Evolutionary conservation across 2,329 filamentous ascomycete species (phyloP), one percentile per base, ranked within the genome.

Genomic region (Colletotrichum acutatum): DNA sequence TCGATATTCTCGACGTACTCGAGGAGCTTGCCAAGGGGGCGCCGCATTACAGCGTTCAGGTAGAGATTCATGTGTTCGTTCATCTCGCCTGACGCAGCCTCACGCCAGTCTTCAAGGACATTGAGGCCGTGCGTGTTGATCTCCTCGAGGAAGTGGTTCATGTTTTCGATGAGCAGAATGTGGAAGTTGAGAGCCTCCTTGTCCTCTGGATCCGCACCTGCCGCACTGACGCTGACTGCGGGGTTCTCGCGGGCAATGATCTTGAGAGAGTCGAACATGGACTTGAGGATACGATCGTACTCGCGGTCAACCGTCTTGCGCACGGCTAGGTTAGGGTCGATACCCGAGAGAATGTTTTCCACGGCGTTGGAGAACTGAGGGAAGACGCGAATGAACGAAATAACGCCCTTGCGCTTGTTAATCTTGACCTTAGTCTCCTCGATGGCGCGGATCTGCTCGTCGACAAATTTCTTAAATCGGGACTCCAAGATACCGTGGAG

Each of bases 391-490:
- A 98, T 96, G 82, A 98, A 98, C 19, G 92, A 92, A 78, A 98
- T 98, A 69, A 99, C 94, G 12, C 97, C 96, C 84, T 97, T 98
- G 76, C 97, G 93, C 87, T 98, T 98, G 87, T 98, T 98, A 83
- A 98, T 95, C 86, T 98, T 98, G 82, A 99, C 96, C 83, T 98
- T 98, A 52, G 95, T 98, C 74, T 98, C 97, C 83, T 98, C 97
- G 75, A 98, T 98, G 5, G 95, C 95, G 30, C 94, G 94, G 72
- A 98, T 93, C 81, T 99, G 97, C 75, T 98, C 95, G 76, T 98
- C 96, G 9, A 98, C 91, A 78, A 98, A 98, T 75, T 94, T 95
- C 74, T 89, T 91, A 84, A 98, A 98, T 3, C 94, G 90, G 2
- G 90, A 89, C 76, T 93, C 90, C 22, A 98, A 86, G 54, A 90